Evolutionary conservation across 2,329 filamentous ascomycete species (phyloP), one percentile per base, ranked within the genome.

Genomic region (Elsinoe arachidis): DNA sequence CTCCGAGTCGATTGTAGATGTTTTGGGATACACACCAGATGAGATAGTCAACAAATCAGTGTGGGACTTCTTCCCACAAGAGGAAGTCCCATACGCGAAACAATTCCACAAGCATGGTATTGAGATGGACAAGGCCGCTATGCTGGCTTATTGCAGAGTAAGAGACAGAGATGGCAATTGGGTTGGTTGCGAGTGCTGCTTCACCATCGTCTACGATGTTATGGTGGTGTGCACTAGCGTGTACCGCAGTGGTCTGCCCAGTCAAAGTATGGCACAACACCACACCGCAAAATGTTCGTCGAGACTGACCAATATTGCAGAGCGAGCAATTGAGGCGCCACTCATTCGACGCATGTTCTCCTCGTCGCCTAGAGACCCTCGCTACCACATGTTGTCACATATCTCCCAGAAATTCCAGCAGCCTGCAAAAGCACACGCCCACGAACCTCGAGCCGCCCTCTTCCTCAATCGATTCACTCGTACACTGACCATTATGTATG

Each of bases 361-460:
- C 2, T 89, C 86, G 23, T 92, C 88, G 6, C 87, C 88, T 12
- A 79, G 84, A 65, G 90, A 95, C 66, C 88, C 89, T 15, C 84
- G 89, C 61, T 95, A 95, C 70, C 88, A 93, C 72, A 95, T 95
- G 89, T 75, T 95, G 67, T 87, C 89, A 57, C 87, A 91, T 62
- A 76, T 95, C 14, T 95, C 90, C 10, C 80, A 84, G 66, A 93
- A 92, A 69, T 95, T 95, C 73, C 73, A 65, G 61, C 74, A 67
- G 77, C 77, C 82, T 0, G 75, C 81, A 14, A 69, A 76, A 47
- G 79, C 79, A 61, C 80, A 82, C 57, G 49, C 47, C 6, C 86
- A 89, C 62, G 90, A 95, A 69, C 88, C 89, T 7, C 81, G 90
- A 39, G 90, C 89, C 2, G 89, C 90, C 15, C 76, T 95, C 3